phyloP scores from a whole-genome alignment of 169 alveolate genomes.

The Plasmodium vinckei region DNA sequence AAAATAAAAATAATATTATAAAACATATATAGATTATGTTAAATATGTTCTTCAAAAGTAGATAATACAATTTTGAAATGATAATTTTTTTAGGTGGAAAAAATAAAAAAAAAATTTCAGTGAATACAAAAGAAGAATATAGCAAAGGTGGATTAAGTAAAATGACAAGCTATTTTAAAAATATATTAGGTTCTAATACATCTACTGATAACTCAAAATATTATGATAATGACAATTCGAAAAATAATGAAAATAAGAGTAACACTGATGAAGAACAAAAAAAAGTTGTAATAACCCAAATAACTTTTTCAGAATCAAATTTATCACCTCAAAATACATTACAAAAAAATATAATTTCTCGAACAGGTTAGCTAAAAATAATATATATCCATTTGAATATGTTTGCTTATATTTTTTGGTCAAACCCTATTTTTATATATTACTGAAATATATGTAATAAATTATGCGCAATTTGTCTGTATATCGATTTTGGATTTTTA shows the following conservation, averaged over 20 bases:
- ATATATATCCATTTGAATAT: too few species aligned
- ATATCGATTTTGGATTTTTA: not conserved
- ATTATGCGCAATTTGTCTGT: not conserved
- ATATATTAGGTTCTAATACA: slow-evolving; percentile 23
- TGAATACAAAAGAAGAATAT: slow-evolving; percentile 40
- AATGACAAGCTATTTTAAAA: slow-evolving; percentile 64
- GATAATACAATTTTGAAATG: not conserved
- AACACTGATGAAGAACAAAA: slow-evolving; percentile 19
- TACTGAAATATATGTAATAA: not conserved
- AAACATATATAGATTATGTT: not conserved
- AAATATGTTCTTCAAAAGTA: not conserved
- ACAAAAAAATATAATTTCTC: slow-evolving; percentile 40
- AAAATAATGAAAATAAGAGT: not conserved
- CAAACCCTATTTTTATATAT: not conserved
- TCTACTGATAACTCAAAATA: slow-evolving; percentile 7
- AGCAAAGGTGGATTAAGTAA: slow-evolving; percentile 25
- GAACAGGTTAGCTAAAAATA: slow-evolving; percentile 3
- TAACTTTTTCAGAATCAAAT: slow-evolving; percentile 54
- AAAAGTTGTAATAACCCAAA: slow-evolving; percentile 38
- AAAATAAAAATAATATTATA: not conserved
- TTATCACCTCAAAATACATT: slow-evolving; percentile 32
- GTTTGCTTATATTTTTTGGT: not conserved
- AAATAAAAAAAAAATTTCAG: slow-evolving; percentile 52
- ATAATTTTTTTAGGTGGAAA: slow-evolving; percentile 7
- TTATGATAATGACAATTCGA: slow-evolving; percentile 12